phyloP scores from a whole-genome alignment of 1,139 yeast genomes.

The Nakaseomyces glabratus region DNA sequence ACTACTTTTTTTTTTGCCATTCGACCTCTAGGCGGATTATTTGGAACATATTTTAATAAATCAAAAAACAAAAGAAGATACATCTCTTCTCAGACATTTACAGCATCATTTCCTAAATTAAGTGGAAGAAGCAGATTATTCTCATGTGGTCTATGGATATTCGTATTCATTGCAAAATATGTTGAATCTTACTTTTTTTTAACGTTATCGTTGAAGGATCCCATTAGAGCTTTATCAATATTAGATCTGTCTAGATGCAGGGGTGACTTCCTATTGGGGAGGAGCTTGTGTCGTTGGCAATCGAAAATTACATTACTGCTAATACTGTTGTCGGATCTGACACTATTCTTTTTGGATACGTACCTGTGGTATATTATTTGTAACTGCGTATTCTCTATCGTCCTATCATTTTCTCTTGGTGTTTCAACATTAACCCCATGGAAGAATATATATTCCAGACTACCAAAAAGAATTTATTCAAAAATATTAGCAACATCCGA shows the following conservation, averaged over 20 bases:
- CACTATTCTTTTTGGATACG: conserved; percentile 73
- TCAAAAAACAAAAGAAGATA: conserved; percentile 30
- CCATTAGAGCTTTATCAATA: conserved; percentile 56
- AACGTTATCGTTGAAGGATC: conserved; percentile 70
- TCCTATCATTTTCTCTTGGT: conserved; percentile 62
- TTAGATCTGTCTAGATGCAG: conserved; percentile 53
- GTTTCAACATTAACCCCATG: conserved; percentile 81
- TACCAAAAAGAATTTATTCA: conserved; percentile 65
- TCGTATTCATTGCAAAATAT: conserved; percentile 63
- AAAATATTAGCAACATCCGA: conserved; percentile 49
- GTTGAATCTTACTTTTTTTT: conserved; percentile 75
- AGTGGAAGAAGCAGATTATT: conserved; percentile 42
- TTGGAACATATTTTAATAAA: conserved; percentile 35
- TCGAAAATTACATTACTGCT: conserved; percentile 47
- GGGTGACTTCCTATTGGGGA: conserved; percentile 49
- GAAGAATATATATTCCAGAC: conserved; percentile 66
- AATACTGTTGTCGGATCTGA: conserved; percentile 56
- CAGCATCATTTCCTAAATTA: conserved; percentile 49
- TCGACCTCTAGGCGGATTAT: conserved; percentile 49
- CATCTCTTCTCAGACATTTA: conserved; percentile 41
- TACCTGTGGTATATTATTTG: conserved; percentile 83
- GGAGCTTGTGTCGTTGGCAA: conserved; percentile 48
- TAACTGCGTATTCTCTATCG: conserved; percentile 65
- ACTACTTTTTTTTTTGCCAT: conserved; percentile 55
- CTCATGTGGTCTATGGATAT: conserved; percentile 58